Percentiles rank a stretch among this genome's conserved stretches.
Evolutionary conservation across 768 basidiomycete species (phyloP).

Genomic region (Dictyophora rubrovolvata): DNA sequence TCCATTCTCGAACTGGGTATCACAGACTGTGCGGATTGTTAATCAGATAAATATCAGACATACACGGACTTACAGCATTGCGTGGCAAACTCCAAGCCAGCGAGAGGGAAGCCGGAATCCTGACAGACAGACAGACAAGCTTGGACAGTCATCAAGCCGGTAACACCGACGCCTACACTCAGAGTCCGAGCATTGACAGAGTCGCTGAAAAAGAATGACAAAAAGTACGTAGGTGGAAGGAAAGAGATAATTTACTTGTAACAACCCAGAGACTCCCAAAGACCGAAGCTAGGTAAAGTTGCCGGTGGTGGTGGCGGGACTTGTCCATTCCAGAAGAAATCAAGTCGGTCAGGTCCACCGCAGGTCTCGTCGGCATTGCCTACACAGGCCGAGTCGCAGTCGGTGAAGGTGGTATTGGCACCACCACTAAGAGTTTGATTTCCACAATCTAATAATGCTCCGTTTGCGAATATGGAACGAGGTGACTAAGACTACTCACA

Average conservation of each 20-base stretch:
- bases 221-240: conserved; percentile 4
- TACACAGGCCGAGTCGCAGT: conserved; percentile 54
- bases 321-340: conserved; percentile 54
- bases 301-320: conserved; percentile 45
- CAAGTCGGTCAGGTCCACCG: conserved; percentile 49
- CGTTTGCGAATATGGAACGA: conserved; percentile 2
- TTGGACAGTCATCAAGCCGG: conserved; percentile 41
- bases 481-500: conserved; percentile 29
- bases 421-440: conserved; percentile 39
- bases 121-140: conserved; percentile 55
- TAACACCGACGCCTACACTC: conserved; percentile 16
- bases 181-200: conserved; percentile 9
- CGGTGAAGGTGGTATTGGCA: conserved; percentile 32
- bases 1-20: conserved; percentile 32
- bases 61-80: conserved; percentile 43
- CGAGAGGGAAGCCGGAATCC: conserved; percentile 33
- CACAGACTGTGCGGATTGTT: conserved; percentile 34
- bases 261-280: conserved; percentile 67
- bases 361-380: conserved; percentile 50
- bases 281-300: conserved; percentile 43
- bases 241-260: conserved; percentile 38
- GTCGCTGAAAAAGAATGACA: conserved; percentile 17
- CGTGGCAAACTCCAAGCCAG: conserved; percentile 32
- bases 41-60: not conserved
- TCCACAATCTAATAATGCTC: conserved; percentile 45